Percentiles rank a stretch among this genome's conserved stretches.
phyloP scores from a whole-genome alignment of 1,284 basidiomycete genomes.

The Apiotrichum siamense region DNA sequence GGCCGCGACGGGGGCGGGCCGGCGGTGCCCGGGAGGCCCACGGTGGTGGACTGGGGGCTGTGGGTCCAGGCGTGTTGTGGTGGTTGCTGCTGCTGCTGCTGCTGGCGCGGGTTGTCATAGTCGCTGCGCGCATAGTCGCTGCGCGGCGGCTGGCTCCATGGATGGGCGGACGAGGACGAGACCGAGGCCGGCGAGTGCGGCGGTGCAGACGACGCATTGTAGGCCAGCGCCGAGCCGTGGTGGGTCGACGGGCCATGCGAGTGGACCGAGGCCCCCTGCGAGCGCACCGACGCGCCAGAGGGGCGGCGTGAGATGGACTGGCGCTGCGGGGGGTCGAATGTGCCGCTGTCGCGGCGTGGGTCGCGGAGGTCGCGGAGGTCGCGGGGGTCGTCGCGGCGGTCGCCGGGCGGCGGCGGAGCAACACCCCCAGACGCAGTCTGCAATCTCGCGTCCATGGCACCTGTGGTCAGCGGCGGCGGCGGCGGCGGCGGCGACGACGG shows the following conservation, averaged over 20 bases:
- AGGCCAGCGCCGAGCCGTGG: neutral
- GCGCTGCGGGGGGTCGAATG: neutral
- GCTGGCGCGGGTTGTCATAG: neutral
- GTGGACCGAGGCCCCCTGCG: conserved; percentile 15
- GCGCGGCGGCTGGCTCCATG: conserved; percentile 7
- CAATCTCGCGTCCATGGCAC: too few species aligned
- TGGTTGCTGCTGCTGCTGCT: conserved; percentile 1
- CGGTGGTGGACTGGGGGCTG: neutral
- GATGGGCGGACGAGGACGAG: conserved; percentile 20
- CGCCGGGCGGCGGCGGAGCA: too few species aligned
- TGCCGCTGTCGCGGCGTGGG: neutral
- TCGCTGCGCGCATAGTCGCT: too few species aligned
- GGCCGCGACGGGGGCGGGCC: neutral
- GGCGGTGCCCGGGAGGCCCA: neutral
- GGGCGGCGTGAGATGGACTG: conserved; percentile 16
- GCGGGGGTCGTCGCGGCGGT: too few species aligned
- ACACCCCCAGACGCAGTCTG: too few species aligned
- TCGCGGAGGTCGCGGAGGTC: too few species aligned
- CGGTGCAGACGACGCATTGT: too few species aligned
- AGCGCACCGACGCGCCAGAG: conserved; percentile 21
- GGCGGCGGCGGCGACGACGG: too few species aligned
- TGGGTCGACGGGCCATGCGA: neutral
- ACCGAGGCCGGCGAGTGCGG: conserved; percentile 23
- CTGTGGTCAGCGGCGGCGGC: too few species aligned
- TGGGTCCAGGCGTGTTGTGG: too few species aligned